Evolutionary conservation across 768 basidiomycete species (phyloP).

Genomic region (Phylloporus sp.): DNA sequence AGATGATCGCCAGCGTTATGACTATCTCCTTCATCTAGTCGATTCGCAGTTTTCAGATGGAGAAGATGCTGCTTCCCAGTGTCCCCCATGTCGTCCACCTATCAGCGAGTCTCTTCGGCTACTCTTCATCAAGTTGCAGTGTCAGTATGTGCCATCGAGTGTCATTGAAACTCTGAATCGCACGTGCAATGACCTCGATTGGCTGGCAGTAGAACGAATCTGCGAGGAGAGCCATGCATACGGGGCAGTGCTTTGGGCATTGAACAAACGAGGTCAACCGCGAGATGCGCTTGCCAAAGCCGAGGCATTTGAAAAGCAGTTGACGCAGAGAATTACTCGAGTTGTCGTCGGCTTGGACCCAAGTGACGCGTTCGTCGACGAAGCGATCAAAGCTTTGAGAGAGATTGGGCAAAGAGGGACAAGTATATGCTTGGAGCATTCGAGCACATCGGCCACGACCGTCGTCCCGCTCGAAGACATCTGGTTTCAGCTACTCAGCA

Average conservation of each 20-base stretch:
- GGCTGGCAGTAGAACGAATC: conserved; percentile 47
- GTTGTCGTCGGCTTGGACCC: conserved; percentile 26
- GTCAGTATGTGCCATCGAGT: conserved; percentile 57
- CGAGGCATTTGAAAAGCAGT: conserved; percentile 48
- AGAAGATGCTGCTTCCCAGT: conserved; percentile 26
- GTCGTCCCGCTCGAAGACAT: conserved; percentile 67
- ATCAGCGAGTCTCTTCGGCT: conserved; percentile 49
- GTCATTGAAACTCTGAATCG: conserved; percentile 59
- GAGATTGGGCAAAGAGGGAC: conserved; percentile 58
- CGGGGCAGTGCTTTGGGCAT: conserved; percentile 79
- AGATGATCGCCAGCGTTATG: conserved; percentile 53
- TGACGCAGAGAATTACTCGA: conserved; percentile 44
- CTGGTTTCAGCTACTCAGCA: conserved; percentile 83
- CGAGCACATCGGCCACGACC: conserved; percentile 37
- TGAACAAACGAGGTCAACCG: conserved; percentile 59
- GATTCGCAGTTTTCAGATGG: conserved; percentile 43
- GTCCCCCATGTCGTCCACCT: conserved; percentile 35
- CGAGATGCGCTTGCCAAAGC: conserved; percentile 63
- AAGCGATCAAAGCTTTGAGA: conserved; percentile 46
- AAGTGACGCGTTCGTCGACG: conserved; percentile 24
- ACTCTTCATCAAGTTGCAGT: conserved; percentile 69
- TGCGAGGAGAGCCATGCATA: conserved; percentile 66
- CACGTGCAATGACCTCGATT: conserved; percentile 50
- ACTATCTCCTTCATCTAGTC: conserved; percentile 74
- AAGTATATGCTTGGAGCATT: conserved; percentile 65